A percentile compares a stretch with the other conserved stretches of the same genome.
phyloP scores from a whole-genome alignment of 2,329 filamentous ascomycete species.

The Moelleriella libera region DNA sequence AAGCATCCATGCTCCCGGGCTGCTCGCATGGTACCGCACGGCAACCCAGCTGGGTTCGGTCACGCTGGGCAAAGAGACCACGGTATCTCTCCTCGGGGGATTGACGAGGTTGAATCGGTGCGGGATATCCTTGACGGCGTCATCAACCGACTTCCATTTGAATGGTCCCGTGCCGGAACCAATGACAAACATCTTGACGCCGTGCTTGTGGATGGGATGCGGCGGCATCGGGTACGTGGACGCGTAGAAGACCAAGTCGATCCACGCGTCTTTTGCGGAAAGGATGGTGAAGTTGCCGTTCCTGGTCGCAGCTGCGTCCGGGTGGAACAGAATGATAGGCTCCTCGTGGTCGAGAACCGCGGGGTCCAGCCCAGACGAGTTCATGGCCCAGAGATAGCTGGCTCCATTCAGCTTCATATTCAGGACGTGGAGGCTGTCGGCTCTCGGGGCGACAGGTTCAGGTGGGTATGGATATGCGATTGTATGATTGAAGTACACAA shows the following conservation, averaged over 20 bases:
- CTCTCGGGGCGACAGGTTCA: constrained; percentile 22
- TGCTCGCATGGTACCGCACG: constrained; percentile 35
- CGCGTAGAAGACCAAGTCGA: constrained; percentile 39
- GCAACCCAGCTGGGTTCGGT: constrained; percentile 25
- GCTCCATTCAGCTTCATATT: constrained; percentile 23
- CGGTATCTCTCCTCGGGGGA: constrained; percentile 36
- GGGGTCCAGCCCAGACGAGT: constrained; percentile 28
- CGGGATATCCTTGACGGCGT: constrained; percentile 32
- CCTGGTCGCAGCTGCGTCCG: constrained; percentile 3
- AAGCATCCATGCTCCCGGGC: constrained; percentile 38
- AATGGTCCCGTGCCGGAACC: constrained; percentile 36
- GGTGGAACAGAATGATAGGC: constrained; percentile 34
- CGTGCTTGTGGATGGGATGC: constrained; percentile 52
- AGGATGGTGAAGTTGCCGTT: constrained; percentile 32
- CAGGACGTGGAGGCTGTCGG: constrained; percentile 31
- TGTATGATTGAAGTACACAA: constrained; percentile 28
- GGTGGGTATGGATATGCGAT: constrained; percentile 32
- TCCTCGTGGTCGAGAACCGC: constrained; percentile 8
- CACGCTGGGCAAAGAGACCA: constrained; percentile 10
- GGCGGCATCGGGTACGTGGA: constrained; percentile 23
- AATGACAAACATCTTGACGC: constrained; percentile 43
- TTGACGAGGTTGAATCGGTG: constrained; percentile 40
- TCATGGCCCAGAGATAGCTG: constrained; percentile 39
- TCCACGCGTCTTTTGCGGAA: constrained; percentile 33
- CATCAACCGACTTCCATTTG: constrained; percentile 35